phyloP scores from a whole-genome alignment of 2,329 filamentous ascomycete species.

The Sphaerulina vaccinii region DNA sequence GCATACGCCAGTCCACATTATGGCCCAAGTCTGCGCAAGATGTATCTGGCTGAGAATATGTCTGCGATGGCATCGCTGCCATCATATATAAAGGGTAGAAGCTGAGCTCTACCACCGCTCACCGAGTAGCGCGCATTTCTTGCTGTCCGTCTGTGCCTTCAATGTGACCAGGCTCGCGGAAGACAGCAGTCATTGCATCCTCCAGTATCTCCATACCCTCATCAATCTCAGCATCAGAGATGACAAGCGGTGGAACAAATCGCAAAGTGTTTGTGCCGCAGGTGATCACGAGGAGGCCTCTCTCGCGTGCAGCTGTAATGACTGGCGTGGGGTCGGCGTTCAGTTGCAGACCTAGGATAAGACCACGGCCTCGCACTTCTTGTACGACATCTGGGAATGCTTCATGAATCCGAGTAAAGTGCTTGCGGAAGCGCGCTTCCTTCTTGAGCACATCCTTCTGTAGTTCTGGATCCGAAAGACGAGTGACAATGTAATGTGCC shows the following conservation, averaged over 20 bases:
- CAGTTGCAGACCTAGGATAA: slow-evolving; percentile 86
- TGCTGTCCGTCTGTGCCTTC: slow-evolving; percentile 45
- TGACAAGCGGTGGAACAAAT: slow-evolving; percentile 83
- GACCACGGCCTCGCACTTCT: slow-evolving; percentile 77
- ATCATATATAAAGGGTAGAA: background rate
- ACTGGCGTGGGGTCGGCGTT: slow-evolving; percentile 69
- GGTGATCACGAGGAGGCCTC: slow-evolving; percentile 85
- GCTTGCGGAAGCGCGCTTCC: slow-evolving; percentile 57
- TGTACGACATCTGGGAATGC: slow-evolving; percentile 69
- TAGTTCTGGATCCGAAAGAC: slow-evolving; percentile 69
- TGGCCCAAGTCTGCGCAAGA: no score
- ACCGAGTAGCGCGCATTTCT: slow-evolving; percentile 39
- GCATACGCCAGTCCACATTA: no score
- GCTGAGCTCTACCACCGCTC: background rate
- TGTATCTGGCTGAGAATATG: no score
- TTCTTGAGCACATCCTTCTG: slow-evolving; percentile 70
- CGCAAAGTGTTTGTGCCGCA: slow-evolving; percentile 88
- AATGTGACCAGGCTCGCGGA: slow-evolving; percentile 42
- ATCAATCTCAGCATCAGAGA: slow-evolving; percentile 77
- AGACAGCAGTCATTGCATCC: slow-evolving; percentile 60
- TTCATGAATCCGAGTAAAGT: slow-evolving; percentile 57
- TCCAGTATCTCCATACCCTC: slow-evolving; percentile 74
- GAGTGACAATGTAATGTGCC: slow-evolving; percentile 79
- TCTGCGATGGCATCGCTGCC: background rate
- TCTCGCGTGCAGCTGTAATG: slow-evolving; percentile 80